Evolutionary conservation across 805 yeast species (phyloP), one percentile per base, ranked within the genome.

Genomic region (Starmerella apis): DNA sequence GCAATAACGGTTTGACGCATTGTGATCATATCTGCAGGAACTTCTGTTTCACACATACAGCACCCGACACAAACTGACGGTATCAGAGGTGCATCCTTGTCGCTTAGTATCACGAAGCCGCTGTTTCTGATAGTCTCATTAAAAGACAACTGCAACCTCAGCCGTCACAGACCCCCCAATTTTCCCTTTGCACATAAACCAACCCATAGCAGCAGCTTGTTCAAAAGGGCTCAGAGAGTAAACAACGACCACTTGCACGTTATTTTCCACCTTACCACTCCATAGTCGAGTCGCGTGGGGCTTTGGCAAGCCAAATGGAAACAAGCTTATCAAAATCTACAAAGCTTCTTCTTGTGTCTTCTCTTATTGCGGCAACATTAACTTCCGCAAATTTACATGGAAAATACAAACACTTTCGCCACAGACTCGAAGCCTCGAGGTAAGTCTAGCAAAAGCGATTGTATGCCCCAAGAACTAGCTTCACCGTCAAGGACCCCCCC

Each of bases 51-150:
- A 41, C 44, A 25, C n/a, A n/a, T 20, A 27, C 44, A n/a, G 32
- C 22, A 33, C 8, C 37, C 20, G 19, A 16, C 43, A 24, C 43
- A 38, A n/a, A 27, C 24, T 18, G 33, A 20, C 44, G 24, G 44
- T 41, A 41, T 41, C 44, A 27, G 44, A 41, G 31, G 44, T 41
- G 44, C 44, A 19, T 41, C 33, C 14, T 22, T 16, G 24, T 27
- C 33, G 44, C 44, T 25, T 41, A 41, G 44, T 41, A 41, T 41
- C 44, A 41, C 44, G 16, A 16, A 27, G 31, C 23, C 14, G 44
- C 23, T 16, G 33, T 25, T 41, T 41, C 33, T 27, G 44, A 41
- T 27, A 41, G 33, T 16, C 18, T 16, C 44, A 41, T 27, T 41
- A 27, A 27, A 27, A 41, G 33, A 14, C 31, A 25, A 23, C 22